Conservation (phyloP, 1,284 basidiomycete genomes). For the Apiotrichum gamsii region DNA sequence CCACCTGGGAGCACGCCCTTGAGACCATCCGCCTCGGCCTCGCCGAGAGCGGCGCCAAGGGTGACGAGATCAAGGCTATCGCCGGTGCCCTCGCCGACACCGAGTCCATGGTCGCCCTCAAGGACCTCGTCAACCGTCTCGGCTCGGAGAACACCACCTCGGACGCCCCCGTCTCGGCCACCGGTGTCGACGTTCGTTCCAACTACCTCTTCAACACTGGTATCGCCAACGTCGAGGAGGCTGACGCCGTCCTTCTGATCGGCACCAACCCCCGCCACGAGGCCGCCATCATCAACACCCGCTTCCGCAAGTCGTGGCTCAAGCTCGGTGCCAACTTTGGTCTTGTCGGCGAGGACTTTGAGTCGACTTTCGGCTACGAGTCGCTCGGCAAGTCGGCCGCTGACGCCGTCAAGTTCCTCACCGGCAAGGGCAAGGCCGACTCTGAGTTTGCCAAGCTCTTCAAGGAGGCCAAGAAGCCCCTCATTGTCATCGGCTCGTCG, state of each 20-base stretch:
- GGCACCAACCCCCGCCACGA: constrained; percentile 98
- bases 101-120: constrained; percentile 86
- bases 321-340: constrained; percentile 79
- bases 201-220: constrained; percentile 98
- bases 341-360: constrained; percentile 82
- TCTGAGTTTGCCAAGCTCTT: constrained; percentile 74
- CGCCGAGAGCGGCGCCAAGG: constrained; percentile 69
- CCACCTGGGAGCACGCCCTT: constrained; percentile 90
- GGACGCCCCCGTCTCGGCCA: constrained; percentile 66
- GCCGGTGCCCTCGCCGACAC: constrained; percentile 91
- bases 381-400: constrained; percentile 76
- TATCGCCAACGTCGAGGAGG: constrained; percentile 83
- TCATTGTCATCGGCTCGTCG: constrained; percentile 89
- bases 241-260: constrained; percentile 88
- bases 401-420: constrained; percentile 71
- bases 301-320: constrained; percentile 91
- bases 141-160: constrained; percentile 91
- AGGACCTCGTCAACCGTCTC: constrained; percentile 87
- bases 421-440: constrained; percentile 60
- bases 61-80: constrained; percentile 93
- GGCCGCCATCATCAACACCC: constrained; percentile 93
- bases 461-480: constrained; percentile 81
- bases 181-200: constrained; percentile 84
- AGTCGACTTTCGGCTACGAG: constrained; percentile 89
- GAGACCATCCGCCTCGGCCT: constrained; percentile 74